Evolutionary conservation across 257 asterid species (phyloP).

Genomic region (Thymus mandschuricus): DNA sequence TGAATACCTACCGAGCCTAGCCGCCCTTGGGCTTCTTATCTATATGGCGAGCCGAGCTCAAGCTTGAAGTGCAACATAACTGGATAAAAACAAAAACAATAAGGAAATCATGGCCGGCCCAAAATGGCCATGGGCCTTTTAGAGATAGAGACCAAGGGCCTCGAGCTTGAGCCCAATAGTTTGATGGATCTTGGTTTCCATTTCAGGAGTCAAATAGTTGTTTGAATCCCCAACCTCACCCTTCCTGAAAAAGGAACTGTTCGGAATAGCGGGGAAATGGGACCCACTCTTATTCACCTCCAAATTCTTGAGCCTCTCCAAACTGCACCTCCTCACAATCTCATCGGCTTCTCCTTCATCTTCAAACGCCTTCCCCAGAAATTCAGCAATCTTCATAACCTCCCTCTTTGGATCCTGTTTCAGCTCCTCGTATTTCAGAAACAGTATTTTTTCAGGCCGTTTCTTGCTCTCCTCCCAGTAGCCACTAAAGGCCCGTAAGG

Average conservation of each 20-base stretch:
- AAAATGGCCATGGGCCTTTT: too few species aligned
- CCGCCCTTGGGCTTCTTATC: too few species aligned
- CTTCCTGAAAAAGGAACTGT: conserved; percentile 38
- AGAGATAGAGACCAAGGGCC: not conserved
- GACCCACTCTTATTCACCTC: conserved; percentile 1
- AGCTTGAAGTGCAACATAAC: too few species aligned
- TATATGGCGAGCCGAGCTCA: too few species aligned
- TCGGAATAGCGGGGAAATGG: conserved; percentile 12
- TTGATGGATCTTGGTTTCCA: conserved; percentile 35
- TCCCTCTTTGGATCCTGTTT: conserved; percentile 34
- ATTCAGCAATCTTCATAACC: conserved; percentile 39
- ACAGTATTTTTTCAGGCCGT: conserved; percentile 39
- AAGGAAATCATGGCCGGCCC: too few species aligned
- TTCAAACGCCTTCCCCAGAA: conserved; percentile 34
- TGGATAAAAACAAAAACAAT: too few species aligned
- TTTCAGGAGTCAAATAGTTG: conserved; percentile 33
- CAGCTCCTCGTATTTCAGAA: conserved; percentile 48
- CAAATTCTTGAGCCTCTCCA: not conserved
- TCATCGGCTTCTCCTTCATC: conserved; percentile 14
- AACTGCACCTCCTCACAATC: conserved; percentile 12
- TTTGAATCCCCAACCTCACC: conserved; percentile 52
- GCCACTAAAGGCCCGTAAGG: conserved; percentile 32
- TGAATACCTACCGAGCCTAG: too few species aligned
- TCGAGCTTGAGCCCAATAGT: conserved; percentile 32
- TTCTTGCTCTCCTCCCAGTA: conserved; percentile 46